Evolutionary conservation across 805 yeast species (phyloP).

Genomic region (Hanseniaspora valbyensis): DNA sequence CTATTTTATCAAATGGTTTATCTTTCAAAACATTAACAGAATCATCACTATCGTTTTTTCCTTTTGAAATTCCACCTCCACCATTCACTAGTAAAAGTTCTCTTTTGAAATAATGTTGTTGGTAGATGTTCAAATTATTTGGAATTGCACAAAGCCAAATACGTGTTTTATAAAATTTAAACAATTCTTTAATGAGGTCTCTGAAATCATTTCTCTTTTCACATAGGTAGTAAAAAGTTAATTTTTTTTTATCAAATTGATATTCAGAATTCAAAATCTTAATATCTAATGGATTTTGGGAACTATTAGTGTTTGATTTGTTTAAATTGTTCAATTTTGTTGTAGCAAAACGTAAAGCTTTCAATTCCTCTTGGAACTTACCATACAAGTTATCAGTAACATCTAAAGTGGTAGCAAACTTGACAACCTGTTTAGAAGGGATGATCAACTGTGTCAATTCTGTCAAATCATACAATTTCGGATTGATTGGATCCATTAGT

Average conservation of each 20-base stretch:
- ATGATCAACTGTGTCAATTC: conserved; percentile 44
- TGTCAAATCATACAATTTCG: conserved; percentile 32
- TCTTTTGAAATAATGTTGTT: not conserved
- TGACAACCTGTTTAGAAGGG: conserved; percentile 65
- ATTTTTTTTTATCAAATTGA: conserved; percentile 69
- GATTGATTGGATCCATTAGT: conserved; percentile 19
- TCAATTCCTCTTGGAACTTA: conserved; percentile 60
- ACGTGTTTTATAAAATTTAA: conserved; percentile 65
- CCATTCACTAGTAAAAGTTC: conserved; percentile 23
- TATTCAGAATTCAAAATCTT: conserved; percentile 65
- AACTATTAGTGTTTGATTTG: conserved; percentile 14
- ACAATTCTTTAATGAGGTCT: conserved; percentile 59
- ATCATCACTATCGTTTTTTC: not conserved
- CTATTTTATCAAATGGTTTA: conserved; percentile 22
- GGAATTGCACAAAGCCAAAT: conserved; percentile 74
- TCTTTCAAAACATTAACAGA: not conserved
- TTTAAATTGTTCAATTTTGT: conserved; percentile 37
- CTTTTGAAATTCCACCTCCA: not conserved
- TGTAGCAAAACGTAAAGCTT: conserved; percentile 56
- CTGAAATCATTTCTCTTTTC: conserved; percentile 62
- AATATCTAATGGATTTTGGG: conserved; percentile 38
- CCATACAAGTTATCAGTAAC: conserved; percentile 44
- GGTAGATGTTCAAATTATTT: conserved; percentile 24
- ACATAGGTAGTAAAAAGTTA: conserved; percentile 59
- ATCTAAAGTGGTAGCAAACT: conserved; percentile 69